phyloP scores from a whole-genome alignment of 2,329 filamentous ascomycete genomes.

The Parastagonospora avenae region DNA sequence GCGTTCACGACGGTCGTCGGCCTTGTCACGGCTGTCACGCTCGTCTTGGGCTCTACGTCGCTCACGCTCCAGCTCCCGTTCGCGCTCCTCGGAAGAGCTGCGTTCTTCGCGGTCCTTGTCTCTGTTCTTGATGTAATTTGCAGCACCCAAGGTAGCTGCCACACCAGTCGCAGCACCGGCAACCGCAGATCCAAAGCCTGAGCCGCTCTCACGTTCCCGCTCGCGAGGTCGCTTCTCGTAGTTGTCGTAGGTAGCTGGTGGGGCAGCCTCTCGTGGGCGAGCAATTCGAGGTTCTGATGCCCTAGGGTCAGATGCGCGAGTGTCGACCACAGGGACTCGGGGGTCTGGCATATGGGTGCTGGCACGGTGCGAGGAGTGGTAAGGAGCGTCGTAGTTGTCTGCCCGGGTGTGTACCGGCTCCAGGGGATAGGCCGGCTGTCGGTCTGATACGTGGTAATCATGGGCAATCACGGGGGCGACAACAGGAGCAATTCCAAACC shows the following conservation, averaged over 20 bases:
- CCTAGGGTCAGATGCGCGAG: neutral
- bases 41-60: conserved; percentile 36
- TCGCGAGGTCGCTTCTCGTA: conserved; percentile 43
- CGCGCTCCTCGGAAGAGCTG: conserved; percentile 38
- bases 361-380: conserved; percentile 34
- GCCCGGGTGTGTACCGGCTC: conserved; percentile 12
- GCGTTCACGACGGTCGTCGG: conserved; percentile 35
- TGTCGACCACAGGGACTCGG: conserved; percentile 10
- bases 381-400: conserved; percentile 26
- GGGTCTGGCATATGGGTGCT: conserved; percentile 39
- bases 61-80: conserved; percentile 52
- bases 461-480: conserved; percentile 19
- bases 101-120: conserved; percentile 39
- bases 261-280: conserved; percentile 26
- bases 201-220: conserved; percentile 29
- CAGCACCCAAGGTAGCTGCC: conserved; percentile 36
- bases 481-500: conserved; percentile 52
- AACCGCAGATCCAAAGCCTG: conserved; percentile 28
- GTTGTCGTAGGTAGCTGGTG: conserved; percentile 12
- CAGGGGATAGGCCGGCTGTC: conserved; percentile 35
- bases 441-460: conserved; percentile 49
- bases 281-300: conserved; percentile 26
- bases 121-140: conserved; percentile 35
- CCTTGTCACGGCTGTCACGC: conserved; percentile 30
- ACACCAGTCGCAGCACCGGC: conserved; percentile 39